Conservation (phyloP, 2,329 filamentous ascomycete genomes). For the Colletotrichum somersetense region DNA sequence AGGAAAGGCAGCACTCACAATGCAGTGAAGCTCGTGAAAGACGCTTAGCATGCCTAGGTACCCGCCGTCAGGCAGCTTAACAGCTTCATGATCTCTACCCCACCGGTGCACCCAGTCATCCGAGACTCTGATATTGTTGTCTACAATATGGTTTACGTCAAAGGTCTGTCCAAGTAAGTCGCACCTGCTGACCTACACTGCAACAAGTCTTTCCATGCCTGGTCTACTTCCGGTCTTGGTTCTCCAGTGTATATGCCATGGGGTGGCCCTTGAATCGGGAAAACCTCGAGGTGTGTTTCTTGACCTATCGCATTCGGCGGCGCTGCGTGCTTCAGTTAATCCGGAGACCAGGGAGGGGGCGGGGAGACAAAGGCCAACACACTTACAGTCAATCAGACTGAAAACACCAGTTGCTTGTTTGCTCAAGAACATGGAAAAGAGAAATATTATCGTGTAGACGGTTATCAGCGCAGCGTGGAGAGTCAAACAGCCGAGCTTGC, state of each 20-base stretch:
- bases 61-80: constrained; percentile 37
- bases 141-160: background rate
- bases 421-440: background rate
- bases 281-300: constrained; percentile 33
- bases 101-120: constrained; percentile 37
- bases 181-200: constrained; percentile 8
- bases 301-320: constrained; percentile 25
- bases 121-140: constrained; percentile 39
- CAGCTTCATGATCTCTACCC: constrained; percentile 36
- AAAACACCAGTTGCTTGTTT: constrained; percentile 12
- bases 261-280: constrained; percentile 38
- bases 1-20: background rate
- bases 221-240: constrained; percentile 35
- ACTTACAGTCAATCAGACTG: constrained; percentile 32
- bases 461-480: constrained; percentile 22
- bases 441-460: constrained; percentile 25
- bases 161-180: background rate
- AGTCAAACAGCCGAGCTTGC: constrained; percentile 20
- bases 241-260: constrained; percentile 37
- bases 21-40: constrained; percentile 40
- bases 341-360: too few species aligned
- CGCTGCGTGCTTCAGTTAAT: constrained; percentile 13
- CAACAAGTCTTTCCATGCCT: constrained; percentile 37
- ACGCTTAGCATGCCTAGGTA: constrained; percentile 40
- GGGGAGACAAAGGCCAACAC: background rate